Evolutionary conservation across 169 alveolate species (phyloP).

Genomic region (Eimeria brunetti): DNA sequence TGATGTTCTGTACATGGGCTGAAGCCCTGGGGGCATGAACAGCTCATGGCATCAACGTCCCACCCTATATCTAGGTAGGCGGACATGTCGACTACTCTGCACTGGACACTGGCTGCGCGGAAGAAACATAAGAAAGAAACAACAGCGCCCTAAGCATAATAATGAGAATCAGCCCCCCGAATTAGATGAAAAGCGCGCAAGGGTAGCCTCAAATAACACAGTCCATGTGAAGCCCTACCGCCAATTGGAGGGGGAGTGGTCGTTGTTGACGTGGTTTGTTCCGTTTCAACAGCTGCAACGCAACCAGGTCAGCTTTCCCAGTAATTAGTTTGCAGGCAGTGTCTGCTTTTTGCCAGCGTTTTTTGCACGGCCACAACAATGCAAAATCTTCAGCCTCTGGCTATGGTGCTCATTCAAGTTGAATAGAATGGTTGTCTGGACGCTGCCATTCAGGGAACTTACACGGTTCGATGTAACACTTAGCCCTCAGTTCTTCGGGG

Average conservation of each 20-base stretch:
- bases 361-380: background rate
- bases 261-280: background rate
- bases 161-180: background rate
- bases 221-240: conserved; percentile 3
- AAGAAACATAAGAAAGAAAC: background rate
- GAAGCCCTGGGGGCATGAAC: conserved; percentile 73
- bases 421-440: background rate
- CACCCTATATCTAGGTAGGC: conserved; percentile 12
- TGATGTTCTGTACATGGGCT: conserved; percentile 60
- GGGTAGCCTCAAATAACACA: background rate
- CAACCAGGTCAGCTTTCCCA: background rate
- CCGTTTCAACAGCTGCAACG: conserved; percentile 2
- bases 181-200: background rate
- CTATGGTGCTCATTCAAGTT: background rate
- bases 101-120: conserved; percentile 30
- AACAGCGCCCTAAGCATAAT: no score
- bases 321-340: background rate
- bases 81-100: conserved; percentile 59
- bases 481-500: conserved; percentile 7
- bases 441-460: background rate
- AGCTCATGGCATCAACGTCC: conserved; percentile 73
- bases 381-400: background rate
- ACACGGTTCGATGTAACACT: conserved; percentile 54
- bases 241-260: conserved; percentile 50
- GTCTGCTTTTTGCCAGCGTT: background rate